Evolutionary conservation across 495 filamentous ascomycete genomes (phyloP).

Genomic region (Xanthoparmelia taractica): DNA sequence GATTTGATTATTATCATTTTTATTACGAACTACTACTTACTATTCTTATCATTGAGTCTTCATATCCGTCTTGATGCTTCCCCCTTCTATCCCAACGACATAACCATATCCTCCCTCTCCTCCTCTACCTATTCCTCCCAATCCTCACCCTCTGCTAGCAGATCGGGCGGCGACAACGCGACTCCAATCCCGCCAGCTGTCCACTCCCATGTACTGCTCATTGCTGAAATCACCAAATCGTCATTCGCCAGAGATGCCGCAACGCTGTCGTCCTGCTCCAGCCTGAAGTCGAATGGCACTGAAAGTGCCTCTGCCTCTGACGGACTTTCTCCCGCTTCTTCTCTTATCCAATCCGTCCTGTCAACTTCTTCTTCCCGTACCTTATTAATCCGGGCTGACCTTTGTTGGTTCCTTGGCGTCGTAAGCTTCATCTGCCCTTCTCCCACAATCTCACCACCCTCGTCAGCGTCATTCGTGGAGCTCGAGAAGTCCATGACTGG

Average conservation of each 20-base stretch:
- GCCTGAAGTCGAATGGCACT: constrained; percentile 6
- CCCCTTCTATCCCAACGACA: not conserved
- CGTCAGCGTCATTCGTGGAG: not conserved
- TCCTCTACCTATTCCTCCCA: not conserved
- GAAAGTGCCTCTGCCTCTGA: not conserved
- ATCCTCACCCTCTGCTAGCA: not conserved
- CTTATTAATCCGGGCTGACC: not conserved
- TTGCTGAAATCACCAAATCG: not conserved
- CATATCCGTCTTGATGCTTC: not conserved
- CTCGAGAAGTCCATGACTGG: constrained; percentile 14
- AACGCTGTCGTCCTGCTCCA: not conserved
- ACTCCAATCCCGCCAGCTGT: constrained; percentile 12
- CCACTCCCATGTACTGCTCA: constrained; percentile 6
- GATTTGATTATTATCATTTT: too few species aligned
- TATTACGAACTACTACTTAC: too few species aligned
- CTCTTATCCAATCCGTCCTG: constrained; percentile 16
- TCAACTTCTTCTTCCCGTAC: constrained; percentile 10
- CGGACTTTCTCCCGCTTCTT: not conserved
- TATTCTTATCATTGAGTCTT: too few species aligned
- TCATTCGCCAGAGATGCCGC: not conserved
- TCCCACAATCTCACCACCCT: too few species aligned
- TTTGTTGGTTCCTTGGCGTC: not conserved
- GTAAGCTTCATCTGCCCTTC: not conserved
- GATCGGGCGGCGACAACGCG: not conserved
- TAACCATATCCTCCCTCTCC: not conserved